Percentiles rank a stretch among this genome's conserved stretches.
These are phyloP conservation scores for Linnemannia elongata DNA, from an alignment of 192 early-diverging fungal genomes.

Conservation along the genomic window DNA sequence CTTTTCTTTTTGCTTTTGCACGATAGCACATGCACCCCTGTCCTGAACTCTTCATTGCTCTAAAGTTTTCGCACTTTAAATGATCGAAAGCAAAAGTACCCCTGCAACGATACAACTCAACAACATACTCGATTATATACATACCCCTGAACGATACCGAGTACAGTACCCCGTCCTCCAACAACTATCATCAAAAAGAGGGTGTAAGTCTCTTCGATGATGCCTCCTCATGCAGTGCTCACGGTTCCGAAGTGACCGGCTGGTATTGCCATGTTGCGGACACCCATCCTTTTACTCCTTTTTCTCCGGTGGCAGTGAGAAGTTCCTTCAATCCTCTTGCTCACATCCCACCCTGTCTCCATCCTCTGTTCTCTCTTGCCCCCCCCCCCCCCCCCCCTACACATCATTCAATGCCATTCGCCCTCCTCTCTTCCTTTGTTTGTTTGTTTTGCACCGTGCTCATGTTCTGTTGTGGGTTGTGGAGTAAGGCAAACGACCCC, in stretches of 20 bases:
- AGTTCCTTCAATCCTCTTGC: not conserved
- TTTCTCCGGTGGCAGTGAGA: not conserved
- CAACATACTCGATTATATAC: too few species aligned
- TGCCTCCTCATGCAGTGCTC: not conserved
- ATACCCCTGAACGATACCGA: too few species aligned
- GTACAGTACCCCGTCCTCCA: too few species aligned
- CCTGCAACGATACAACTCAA: not conserved
- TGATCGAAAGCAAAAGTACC: not conserved
- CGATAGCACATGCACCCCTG: not conserved
- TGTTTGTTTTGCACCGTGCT: too few species aligned
- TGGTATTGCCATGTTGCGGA: not conserved
- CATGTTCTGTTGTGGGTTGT: too few species aligned
- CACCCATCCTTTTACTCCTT: not conserved
- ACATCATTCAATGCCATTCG: too few species aligned
- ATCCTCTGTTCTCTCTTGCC: not conserved
- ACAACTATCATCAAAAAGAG: not conserved
- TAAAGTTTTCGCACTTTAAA: not conserved
- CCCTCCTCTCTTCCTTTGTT: too few species aligned
- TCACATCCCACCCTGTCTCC: not conserved
- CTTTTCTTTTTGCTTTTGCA: not conserved
- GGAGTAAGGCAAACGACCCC: too few species aligned
- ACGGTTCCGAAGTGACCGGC: not conserved
- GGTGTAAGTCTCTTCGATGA: not conserved
- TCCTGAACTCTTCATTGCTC: not conserved
- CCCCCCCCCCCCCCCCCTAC: not conserved